Conservation (phyloP, 495 filamentous ascomycete genomes). For the Parathielavia hyrcaniae region DNA sequence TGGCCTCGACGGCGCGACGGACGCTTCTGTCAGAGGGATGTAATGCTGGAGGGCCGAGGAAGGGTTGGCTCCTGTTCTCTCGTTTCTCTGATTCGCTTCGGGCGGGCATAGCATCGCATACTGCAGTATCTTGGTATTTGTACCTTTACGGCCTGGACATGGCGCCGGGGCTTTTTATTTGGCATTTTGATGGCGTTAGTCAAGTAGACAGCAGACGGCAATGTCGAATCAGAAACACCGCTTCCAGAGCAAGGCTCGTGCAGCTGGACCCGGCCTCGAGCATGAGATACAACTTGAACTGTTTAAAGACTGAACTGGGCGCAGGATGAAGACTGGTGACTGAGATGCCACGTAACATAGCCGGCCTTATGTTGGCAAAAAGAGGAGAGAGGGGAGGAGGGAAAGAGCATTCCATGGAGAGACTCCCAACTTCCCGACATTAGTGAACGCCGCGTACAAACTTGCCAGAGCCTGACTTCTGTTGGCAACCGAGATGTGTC, state of each 20-base stretch:
- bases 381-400: too few relatives aligned
- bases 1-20: background rate
- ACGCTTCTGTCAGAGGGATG: constrained; percentile 1
- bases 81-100: background rate
- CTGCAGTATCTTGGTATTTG: constrained; percentile 4
- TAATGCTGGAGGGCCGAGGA: constrained; percentile 2
- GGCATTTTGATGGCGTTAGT: background rate
- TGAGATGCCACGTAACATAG: too few relatives aligned
- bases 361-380: background rate
- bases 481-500: too few relatives aligned
- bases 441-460: too few relatives aligned
- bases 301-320: too few relatives aligned
- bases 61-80: background rate
- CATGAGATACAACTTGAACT: too few relatives aligned
- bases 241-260: too few relatives aligned
- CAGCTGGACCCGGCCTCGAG: too few relatives aligned
- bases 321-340: too few relatives aligned
- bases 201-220: background rate
- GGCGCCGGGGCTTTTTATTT: background rate
- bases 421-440: too few relatives aligned
- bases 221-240: background rate
- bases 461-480: too few relatives aligned
- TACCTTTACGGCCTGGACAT: background rate
- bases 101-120: constrained; percentile 10
- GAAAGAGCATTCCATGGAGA: too few relatives aligned